Evolutionary conservation across 257 asterid species (phyloP), one percentile per base, ranked within the genome.

Genomic region (Forsythia viridissima): DNA sequence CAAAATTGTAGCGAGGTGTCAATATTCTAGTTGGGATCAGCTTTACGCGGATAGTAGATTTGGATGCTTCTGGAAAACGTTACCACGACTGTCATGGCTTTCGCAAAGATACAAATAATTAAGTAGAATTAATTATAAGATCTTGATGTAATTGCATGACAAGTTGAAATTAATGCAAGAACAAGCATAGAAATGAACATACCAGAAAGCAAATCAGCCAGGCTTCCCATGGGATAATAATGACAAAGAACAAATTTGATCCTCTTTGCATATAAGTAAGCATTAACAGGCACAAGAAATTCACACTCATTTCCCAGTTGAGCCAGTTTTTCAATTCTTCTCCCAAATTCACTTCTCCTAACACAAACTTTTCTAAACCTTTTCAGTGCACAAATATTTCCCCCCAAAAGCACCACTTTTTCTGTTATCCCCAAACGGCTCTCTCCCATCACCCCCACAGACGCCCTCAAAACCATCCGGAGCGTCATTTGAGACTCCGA

Each of bases 201-300:
- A 89, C 91, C 90, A 30, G 82, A 67, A 74, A 89, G 93, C 78
- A 89, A 75, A 82, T 87, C 89, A 78, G 88, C 90, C 41, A 89
- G 91, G 48, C 88, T 83, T 55, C 93, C 93, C 93, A 89, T 89
- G 61, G 93, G 91, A 77, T 89, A 87, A 66, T 89, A 89, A 65
- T 84, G 81, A 81, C 82, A 83, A 3, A 87, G 89, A 79, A 81
- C 90, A 66, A 89, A 87, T 77, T 89, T 89, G 77, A 89, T 89
- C 89, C 93, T 87, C 88, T 87, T 87, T 2, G 89, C 80, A 68
- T 82, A 87, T 12, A 89, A 76, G 83, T 84, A 87, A 51, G 93
- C 90, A 55, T 77, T 66, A 3, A 89, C 67, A 52, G 90, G 89
- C 68, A 87, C 91, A 83, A 89, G 84, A 80, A 72, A 81, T 37